Base-by-base conservation (phyloP, 805 yeast species). In the Grigorovia transvaalensis region DNA sequence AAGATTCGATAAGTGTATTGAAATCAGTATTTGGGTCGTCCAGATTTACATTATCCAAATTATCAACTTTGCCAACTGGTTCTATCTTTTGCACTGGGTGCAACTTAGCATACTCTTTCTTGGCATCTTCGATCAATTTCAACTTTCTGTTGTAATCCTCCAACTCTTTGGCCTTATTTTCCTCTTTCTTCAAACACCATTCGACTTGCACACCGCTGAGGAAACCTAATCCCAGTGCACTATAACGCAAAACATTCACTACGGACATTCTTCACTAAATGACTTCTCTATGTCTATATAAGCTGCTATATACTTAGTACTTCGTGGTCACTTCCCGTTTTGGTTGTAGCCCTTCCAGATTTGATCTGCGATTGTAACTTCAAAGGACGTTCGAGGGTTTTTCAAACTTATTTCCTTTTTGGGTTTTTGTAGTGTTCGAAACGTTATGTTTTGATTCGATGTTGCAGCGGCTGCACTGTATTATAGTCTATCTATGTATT, bases 21-120 rank as follows among this genome's bases (percentile, higher is more conserved):
- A 85, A 78, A 69, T 90, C 98, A 70, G 88, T 79, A 74, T 89
- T 85, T 59, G 95, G 93, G 72, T 89, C 96, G 64, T 88, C 91
- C 68, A 89, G 76, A 73, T 90, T 78, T 59, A 83, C 68, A 38
- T 2, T 38, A 50, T 79, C 77, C 50, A 77, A 74, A 46, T 74
- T 60, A 38, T 38, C 42, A 12, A 13, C 17, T 2, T 38, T 38
- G 15, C 15, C 42, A 3, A 33, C 11, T 33, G 71, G 41, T 2
- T 38, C 57, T 20, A 68, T 64, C 40, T 65, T 70, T 42, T 68
- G 69, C 50, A 68, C 68, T 59, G 76, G 72, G 63, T 78, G 71
- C 64, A 81, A 72, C 71, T 80, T 84, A 60, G 88, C 89, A 73
- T 78, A 91, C 74, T 87, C 90, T 50, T 84, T 85, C 76, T 87